phyloP scores from a whole-genome alignment of 2,329 filamentous ascomycete genomes.

The Penicillium sp. region DNA sequence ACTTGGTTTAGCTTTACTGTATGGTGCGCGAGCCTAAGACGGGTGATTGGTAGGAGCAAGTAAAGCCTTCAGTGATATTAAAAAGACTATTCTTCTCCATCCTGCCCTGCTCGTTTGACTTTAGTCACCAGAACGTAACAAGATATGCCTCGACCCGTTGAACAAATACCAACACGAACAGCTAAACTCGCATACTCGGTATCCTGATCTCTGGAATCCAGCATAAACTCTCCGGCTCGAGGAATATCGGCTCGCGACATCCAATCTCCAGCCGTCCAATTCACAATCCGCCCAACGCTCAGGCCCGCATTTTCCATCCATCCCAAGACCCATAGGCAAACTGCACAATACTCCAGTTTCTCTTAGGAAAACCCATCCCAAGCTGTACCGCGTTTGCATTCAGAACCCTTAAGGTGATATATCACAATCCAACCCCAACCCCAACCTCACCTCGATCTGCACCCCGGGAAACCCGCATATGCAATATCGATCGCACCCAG shows the following conservation, averaged over 20 bases:
- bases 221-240: too few relatives aligned
- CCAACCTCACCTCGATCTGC: slow-evolving; percentile 1
- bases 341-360: neutral
- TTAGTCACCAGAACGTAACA: too few relatives aligned
- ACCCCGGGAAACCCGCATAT: slow-evolving; percentile 3
- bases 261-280: slow-evolving; percentile 9
- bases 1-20: slow-evolving; percentile 23
- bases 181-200: too few relatives aligned
- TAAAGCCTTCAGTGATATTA: too few relatives aligned
- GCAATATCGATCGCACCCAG: slow-evolving; percentile 2
- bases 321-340: slow-evolving; percentile 10
- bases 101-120: too few relatives aligned
- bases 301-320: slow-evolving; percentile 6
- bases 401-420: neutral
- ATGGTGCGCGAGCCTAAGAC: slow-evolving; percentile 23
- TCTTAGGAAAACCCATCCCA: too few relatives aligned
- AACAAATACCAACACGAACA: too few relatives aligned
- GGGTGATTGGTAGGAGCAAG: slow-evolving; percentile 9
- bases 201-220: too few relatives aligned
- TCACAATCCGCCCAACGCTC: slow-evolving; percentile 11
- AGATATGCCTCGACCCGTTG: too few relatives aligned
- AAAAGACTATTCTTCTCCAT: too few relatives aligned
- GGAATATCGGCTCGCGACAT: slow-evolving; percentile 6
- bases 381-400: slow-evolving; percentile 1
- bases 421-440: slow-evolving; percentile 5